Base-by-base conservation (phyloP, 768 basidiomycete species). In the Fistulinella prunicolor region DNA sequence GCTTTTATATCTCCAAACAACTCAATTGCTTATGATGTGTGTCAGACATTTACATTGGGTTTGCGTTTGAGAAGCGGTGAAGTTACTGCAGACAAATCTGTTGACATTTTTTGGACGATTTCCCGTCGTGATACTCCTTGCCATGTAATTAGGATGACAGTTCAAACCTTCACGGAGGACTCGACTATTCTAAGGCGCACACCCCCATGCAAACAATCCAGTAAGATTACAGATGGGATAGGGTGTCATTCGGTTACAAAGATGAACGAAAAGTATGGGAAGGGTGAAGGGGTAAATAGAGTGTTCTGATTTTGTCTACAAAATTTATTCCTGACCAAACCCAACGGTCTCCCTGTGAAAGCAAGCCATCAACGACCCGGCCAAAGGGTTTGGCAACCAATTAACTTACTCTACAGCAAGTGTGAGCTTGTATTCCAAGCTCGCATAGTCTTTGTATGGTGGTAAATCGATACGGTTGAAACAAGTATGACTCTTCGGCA, bases 401-500 rank as follows among this genome's bases (percentile, higher is more conserved):
- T 46, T 21, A 34, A 84, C 91, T 69, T 69, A 90, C 89, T 95
- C 93, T 48, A 94, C 89, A 46, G 93, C 93, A 53, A 94, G 76
- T 3, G 94, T 95, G 53, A 99, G 72, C 74, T 97, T 97, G 39
- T 97, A 88, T 67, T 98, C 95, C 57, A 98, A 67, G 57, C 84
- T 91, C 34, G 89, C 89, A 64, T 95, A 96, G 59, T 93, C 91
- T 64, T 92, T 94, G 68, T 99, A 99, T 12, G 94, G 91, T n/a
- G 96, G 96, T 46, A 99, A 70, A 72, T 99, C 96, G 58, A 95
- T 93, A 37, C 91, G 78, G 57, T 89, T 98, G 81, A 99, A 99
- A 74, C 96, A 98, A 1, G 88, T 89, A 62, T 90, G 88, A 67
- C 87, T 90, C 83, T 98, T 99, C 1, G 96, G 96, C 61, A 99